Conservation (phyloP, 2,329 filamentous ascomycete species). For the Ophiostoma tasmaniense region DNA sequence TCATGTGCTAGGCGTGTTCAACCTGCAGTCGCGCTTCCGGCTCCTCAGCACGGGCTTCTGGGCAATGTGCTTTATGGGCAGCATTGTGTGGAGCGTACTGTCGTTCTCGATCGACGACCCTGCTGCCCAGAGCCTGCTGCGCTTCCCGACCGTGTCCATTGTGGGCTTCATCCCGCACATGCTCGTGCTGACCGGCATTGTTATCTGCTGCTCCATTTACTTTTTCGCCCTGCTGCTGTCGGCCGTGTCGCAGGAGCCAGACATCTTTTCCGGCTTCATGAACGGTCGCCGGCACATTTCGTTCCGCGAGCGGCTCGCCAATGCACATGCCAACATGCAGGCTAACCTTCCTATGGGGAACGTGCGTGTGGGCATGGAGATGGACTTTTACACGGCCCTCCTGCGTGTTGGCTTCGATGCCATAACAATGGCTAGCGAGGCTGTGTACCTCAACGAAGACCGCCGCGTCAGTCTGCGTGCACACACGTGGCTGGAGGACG, state of each 20-base stretch:
- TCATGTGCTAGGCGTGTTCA: conserved; percentile 71
- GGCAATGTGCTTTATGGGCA: conserved; percentile 82
- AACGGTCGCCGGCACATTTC: conserved; percentile 24
- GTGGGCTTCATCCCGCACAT: conserved; percentile 92
- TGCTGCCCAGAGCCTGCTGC: conserved; percentile 57
- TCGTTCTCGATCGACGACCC: conserved; percentile 54
- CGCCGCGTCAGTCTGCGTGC: conserved; percentile 61
- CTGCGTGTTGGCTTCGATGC: conserved; percentile 80
- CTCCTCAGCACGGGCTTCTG: conserved; percentile 81
- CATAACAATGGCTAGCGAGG: conserved; percentile 88
- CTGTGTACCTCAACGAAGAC: conserved; percentile 89
- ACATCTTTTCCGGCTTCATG: conserved; percentile 12
- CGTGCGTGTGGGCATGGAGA: conserved; percentile 71
- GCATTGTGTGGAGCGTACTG: conserved; percentile 68
- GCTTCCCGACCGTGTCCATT: conserved; percentile 90
- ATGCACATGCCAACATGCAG: conserved; percentile 83
- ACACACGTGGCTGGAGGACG: conserved; percentile 87
- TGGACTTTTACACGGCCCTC: conserved; percentile 92
- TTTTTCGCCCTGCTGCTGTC: conserved; percentile 66
- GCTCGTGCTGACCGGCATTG: conserved; percentile 72
- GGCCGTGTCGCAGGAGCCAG: conserved; percentile 38
- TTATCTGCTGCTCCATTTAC: conserved; percentile 70
- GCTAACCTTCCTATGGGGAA: conserved; percentile 79
- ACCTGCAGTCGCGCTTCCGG: conserved; percentile 70
- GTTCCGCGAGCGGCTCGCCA: conserved; percentile 52